A percentile compares a stretch with the other conserved stretches of the same genome.
Evolutionary conservation across 139 green algal genomes (phyloP).

Genomic region (Chlorella ohadii): DNA sequence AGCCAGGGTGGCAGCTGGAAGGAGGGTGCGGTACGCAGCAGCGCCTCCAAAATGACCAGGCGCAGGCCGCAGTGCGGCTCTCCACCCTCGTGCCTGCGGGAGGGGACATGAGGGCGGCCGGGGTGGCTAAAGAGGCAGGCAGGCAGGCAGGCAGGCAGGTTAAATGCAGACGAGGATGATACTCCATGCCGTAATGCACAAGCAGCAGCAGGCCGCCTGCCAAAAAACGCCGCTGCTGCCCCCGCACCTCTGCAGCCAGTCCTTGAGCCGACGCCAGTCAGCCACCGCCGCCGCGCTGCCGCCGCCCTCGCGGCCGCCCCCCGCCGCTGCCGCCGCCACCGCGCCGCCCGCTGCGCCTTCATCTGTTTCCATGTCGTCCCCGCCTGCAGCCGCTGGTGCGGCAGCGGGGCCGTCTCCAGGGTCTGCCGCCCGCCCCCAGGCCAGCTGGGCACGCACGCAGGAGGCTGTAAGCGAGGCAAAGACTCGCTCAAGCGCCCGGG

Average conservation of each 20-base stretch:
- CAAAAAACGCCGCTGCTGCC: too few relatives aligned
- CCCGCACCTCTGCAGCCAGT: conserved; percentile 4
- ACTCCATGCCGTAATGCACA: too few relatives aligned
- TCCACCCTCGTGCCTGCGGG: conserved; percentile 5
- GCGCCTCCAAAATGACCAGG: conserved; percentile 35
- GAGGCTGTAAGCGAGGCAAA: conserved; percentile 6
- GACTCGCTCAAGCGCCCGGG: conserved; percentile 6
- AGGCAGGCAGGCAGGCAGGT: background rate
- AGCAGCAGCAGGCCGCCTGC: background rate
- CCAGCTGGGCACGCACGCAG: conserved; percentile 30
- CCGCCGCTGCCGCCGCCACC: background rate
- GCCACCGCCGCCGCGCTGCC: background rate
- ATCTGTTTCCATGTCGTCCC: conserved; percentile 23
- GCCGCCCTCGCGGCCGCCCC: background rate
- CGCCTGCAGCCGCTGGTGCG: background rate
- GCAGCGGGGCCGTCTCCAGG: background rate
- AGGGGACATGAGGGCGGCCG: too few relatives aligned
- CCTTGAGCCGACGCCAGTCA: conserved; percentile 24
- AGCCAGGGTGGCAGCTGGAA: conserved; percentile 48
- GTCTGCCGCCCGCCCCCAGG: background rate
- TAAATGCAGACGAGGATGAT: too few relatives aligned
- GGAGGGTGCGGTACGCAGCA: conserved; percentile 24
- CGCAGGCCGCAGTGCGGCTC: conserved; percentile 28
- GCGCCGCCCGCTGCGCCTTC: background rate
- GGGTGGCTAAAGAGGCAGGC: too few relatives aligned